Conservation (phyloP, 495 filamentous ascomycete species). For the Recurvomyces mirabilis region DNA sequence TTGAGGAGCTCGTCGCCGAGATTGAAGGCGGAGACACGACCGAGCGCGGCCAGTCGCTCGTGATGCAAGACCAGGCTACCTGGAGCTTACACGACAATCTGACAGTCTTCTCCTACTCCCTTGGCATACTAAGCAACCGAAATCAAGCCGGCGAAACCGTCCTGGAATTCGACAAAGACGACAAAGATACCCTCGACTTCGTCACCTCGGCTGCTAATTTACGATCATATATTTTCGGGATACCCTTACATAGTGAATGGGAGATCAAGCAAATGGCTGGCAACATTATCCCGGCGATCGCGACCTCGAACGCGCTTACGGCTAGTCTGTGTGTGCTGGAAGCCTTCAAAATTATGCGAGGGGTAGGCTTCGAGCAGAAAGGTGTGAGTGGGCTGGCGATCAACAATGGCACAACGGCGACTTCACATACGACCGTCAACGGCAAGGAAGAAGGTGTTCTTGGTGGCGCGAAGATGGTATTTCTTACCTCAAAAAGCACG, state of each 20-base stretch:
- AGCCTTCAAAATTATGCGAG: constrained; percentile 75
- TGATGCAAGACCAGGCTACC: constrained; percentile 57
- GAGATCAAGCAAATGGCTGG: constrained; percentile 99
- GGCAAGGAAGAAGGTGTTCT: constrained; percentile 5
- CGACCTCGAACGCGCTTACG: constrained; percentile 94
- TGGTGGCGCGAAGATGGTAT: constrained; percentile 43
- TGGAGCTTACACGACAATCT: constrained; percentile 79
- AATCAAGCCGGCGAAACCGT: constrained; percentile 51
- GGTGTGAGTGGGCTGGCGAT: constrained; percentile 45
- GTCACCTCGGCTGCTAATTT: constrained; percentile 85
- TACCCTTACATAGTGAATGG: constrained; percentile 81
- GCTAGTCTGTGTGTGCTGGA: constrained; percentile 88
- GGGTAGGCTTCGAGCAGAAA: constrained; percentile 1
- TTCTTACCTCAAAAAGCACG: constrained; percentile 59
- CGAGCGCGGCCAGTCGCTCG: constrained; percentile 41
- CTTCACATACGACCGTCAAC: neutral
- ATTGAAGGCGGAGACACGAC: constrained; percentile 31
- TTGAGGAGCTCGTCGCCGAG: constrained; percentile 30
- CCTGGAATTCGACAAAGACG: constrained; percentile 92
- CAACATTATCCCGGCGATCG: constrained; percentile 97
- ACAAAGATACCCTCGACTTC: constrained; percentile 90
- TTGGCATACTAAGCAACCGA: constrained; percentile 64
- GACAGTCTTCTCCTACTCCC: constrained; percentile 71
- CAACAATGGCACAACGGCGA: constrained; percentile 25
- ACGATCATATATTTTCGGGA: constrained; percentile 72